Evolutionary conservation across 768 basidiomycete species (phyloP).

Genomic region (Trametes coccinea): DNA sequence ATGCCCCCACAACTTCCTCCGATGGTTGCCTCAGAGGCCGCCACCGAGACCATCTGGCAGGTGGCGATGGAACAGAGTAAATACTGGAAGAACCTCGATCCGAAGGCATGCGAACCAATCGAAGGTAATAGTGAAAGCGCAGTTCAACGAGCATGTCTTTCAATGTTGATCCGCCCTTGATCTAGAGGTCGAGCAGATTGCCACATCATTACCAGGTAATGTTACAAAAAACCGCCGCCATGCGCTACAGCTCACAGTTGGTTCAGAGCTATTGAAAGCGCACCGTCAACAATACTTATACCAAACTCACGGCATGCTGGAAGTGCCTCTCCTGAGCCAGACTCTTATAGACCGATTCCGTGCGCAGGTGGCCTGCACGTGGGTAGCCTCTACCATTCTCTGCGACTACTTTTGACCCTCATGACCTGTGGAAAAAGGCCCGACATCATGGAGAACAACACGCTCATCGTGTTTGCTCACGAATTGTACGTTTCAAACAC

Average conservation of each 20-base stretch:
- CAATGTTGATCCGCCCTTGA: too few species aligned
- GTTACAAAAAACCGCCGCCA: too few species aligned
- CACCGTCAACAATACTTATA: constrained; percentile 86
- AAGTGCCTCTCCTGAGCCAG: constrained; percentile 70
- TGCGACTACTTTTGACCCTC: too few species aligned
- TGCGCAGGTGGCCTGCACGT: constrained; percentile 90
- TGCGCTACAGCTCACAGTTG: too few species aligned
- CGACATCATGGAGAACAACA: constrained; percentile 76
- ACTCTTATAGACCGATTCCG: constrained; percentile 73
- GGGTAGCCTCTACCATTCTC: constrained; percentile 29
- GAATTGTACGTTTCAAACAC: constrained; percentile 72
- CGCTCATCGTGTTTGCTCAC: constrained; percentile 85
- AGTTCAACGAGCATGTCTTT: too few species aligned
- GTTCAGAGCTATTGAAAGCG: constrained; percentile 78
- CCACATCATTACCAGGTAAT: constrained; percentile 69
- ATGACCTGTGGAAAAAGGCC: constrained; percentile 42
- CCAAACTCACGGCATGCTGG: constrained; percentile 73
- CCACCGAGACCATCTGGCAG: constrained; percentile 87
- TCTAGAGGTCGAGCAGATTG: constrained; percentile 60
- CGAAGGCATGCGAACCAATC: constrained; percentile 77
- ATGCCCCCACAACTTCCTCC: constrained; percentile 74
- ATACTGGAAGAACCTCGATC: constrained; percentile 88
- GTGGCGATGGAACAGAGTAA: constrained; percentile 86
- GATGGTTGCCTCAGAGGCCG: constrained; percentile 73
- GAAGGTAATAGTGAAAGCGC: constrained; percentile 53